Conservation (phyloP, 2,329 filamentous ascomycete species). For the Ophiostoma triangulosporum region DNA sequence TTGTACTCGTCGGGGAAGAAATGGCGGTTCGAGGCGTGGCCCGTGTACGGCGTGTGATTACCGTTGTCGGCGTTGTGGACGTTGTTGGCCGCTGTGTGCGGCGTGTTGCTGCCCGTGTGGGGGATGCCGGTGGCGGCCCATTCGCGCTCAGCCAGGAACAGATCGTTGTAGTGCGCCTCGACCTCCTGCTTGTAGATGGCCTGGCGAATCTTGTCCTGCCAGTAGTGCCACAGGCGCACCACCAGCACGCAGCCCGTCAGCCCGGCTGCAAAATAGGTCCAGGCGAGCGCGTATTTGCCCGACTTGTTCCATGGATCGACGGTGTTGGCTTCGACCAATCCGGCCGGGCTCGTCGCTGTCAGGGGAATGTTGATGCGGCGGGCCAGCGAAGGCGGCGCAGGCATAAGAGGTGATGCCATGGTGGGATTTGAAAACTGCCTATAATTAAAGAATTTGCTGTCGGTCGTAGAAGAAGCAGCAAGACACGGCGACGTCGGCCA, state of each 20-base stretch:
- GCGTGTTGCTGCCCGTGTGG: slow-evolving; percentile 18
- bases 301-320: slow-evolving; percentile 70
- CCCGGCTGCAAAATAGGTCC: slow-evolving; percentile 75
- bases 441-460: too few species aligned
- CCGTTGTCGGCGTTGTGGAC: not conserved
- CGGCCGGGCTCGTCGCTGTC: slow-evolving; percentile 45
- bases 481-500: not conserved
- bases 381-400: slow-evolving; percentile 25
- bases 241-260: slow-evolving; percentile 53
- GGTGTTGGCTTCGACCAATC: slow-evolving; percentile 46
- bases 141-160: slow-evolving; percentile 38
- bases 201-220: slow-evolving; percentile 85
- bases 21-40: not conserved
- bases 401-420: not conserved
- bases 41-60: slow-evolving; percentile 13
- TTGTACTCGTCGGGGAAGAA: slow-evolving; percentile 18
- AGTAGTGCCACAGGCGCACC: slow-evolving; percentile 72
- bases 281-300: slow-evolving; percentile 75
- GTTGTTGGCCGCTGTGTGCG: slow-evolving; percentile 21
- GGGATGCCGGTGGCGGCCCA: slow-evolving; percentile 21
- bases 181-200: slow-evolving; percentile 78
- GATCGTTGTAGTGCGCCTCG: slow-evolving; percentile 46
- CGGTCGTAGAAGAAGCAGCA: not conserved
- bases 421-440: not conserved
- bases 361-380: slow-evolving; percentile 48